phyloP scores from a whole-genome alignment of 2,329 filamentous ascomycete genomes.

The Colletotrichum horii region DNA sequence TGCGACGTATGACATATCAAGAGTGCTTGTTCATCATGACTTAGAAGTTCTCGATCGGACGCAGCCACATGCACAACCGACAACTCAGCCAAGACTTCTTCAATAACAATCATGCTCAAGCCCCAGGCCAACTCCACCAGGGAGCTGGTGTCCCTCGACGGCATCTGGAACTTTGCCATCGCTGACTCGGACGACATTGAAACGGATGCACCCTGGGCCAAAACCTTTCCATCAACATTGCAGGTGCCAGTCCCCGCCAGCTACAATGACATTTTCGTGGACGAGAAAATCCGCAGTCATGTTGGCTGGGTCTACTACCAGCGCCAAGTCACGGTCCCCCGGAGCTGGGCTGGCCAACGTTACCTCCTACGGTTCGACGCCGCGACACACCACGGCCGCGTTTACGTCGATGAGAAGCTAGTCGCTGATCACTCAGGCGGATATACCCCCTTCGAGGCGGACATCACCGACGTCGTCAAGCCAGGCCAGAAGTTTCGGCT shows the following conservation, averaged over 20 bases:
- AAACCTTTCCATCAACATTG: conserved; percentile 28
- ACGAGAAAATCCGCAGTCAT: conserved; percentile 28
- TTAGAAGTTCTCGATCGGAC: background rate
- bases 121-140: conserved; percentile 23
- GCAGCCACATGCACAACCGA: fast-evolving
- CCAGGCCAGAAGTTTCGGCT: conserved; percentile 29
- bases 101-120: conserved; percentile 17
- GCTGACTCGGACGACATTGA: conserved; percentile 14
- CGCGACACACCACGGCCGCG: conserved; percentile 30
- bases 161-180: conserved; percentile 29
- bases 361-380: conserved; percentile 31
- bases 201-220: conserved; percentile 25
- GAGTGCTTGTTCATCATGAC: background rate
- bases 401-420: conserved; percentile 30
- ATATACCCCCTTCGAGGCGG: conserved; percentile 31
- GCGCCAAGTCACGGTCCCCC: conserved; percentile 27
- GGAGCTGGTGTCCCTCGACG: conserved; percentile 25
- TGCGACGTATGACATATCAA: background rate
- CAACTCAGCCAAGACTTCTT: background rate
- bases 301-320: conserved; percentile 37
- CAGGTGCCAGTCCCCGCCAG: conserved; percentile 28
- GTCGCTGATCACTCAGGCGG: conserved; percentile 29
- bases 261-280: conserved; percentile 29
- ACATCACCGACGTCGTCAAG: conserved; percentile 25
- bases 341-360: conserved; percentile 20